Percentiles rank a stretch among this genome's conserved stretches.
Conservation (phyloP, 139 green algal genomes). For the Tetraselmis chui region DNA sequence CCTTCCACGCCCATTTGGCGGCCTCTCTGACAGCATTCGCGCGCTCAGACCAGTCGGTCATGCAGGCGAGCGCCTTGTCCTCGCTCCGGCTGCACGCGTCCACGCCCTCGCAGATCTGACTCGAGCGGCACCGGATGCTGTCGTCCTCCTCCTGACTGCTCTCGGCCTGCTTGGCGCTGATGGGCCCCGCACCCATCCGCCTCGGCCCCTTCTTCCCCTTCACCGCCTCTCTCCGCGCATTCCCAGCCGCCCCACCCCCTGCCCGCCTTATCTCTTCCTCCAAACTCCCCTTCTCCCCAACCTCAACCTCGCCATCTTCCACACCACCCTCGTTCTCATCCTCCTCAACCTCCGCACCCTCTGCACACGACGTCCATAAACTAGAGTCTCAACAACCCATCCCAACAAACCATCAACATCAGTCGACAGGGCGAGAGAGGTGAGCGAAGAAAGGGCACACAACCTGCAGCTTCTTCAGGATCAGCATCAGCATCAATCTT, state of each 20-base stretch:
- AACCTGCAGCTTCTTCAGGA: too few relatives aligned
- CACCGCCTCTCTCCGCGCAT: background rate
- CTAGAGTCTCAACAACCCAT: too few relatives aligned
- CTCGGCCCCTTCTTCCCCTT: background rate
- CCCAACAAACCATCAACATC: too few relatives aligned
- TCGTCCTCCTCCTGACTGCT: constrained; percentile 25
- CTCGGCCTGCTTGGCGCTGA: background rate
- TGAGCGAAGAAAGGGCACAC: too few relatives aligned
- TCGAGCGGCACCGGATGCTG: constrained; percentile 42
- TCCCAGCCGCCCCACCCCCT: background rate
- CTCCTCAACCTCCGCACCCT: too few relatives aligned
- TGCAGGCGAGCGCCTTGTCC: constrained; percentile 41
- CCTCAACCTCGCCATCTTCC: background rate
- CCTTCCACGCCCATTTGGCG: constrained; percentile 50
- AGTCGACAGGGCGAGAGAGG: too few relatives aligned
- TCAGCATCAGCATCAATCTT: too few relatives aligned
- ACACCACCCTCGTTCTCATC: background rate
- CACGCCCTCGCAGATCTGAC: constrained; percentile 57
- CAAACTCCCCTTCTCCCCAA: background rate
- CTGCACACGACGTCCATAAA: too few relatives aligned
- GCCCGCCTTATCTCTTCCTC: background rate
- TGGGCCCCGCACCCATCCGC: background rate
- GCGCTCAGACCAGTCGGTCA: constrained; percentile 25
- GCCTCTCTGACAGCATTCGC: constrained; percentile 39
- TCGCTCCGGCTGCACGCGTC: constrained; percentile 23